Evolutionary conservation across 2,329 filamentous ascomycete genomes (phyloP).

Genomic region (Aspergillus pseudoviridinutans): DNA sequence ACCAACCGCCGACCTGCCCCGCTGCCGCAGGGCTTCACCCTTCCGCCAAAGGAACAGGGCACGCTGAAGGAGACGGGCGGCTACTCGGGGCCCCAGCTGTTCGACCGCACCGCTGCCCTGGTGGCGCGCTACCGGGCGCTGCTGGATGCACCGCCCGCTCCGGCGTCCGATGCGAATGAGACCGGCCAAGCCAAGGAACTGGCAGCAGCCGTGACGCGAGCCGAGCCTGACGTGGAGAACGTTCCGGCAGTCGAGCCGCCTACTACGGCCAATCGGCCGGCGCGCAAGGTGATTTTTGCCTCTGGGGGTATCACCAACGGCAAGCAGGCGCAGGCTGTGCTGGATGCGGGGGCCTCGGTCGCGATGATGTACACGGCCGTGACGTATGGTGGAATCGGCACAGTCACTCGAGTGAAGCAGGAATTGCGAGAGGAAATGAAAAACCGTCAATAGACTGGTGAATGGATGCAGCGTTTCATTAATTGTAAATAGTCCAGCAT

Average conservation of each 20-base stretch:
- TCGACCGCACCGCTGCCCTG: conserved; percentile 71
- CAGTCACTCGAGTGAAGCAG: conserved; percentile 51
- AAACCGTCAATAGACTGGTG: conserved; percentile 4
- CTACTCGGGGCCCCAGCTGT: conserved; percentile 87
- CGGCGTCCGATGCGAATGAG: conserved; percentile 6
- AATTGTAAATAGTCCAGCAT: neutral
- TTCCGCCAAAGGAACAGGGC: conserved; percentile 63
- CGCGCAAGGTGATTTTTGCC: conserved; percentile 81
- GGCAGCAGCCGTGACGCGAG: conserved; percentile 10
- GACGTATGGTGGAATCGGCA: conserved; percentile 61
- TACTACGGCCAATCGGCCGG: conserved; percentile 10
- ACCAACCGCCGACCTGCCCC: conserved; percentile 76
- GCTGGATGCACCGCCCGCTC: conserved; percentile 52
- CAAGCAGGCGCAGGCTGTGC: conserved; percentile 71
- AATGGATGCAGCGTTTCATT: neutral
- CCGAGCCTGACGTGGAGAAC: conserved; percentile 20
- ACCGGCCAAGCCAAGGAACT: conserved; percentile 9
- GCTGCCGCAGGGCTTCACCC: conserved; percentile 61
- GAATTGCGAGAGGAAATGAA: conserved; percentile 42
- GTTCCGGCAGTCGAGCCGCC: conserved; percentile 14
- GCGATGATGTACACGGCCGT: conserved; percentile 87
- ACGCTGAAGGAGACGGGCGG: conserved; percentile 76
- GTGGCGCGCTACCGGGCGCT: conserved; percentile 74
- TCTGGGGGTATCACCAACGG: conserved; percentile 91
- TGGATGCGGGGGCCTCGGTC: conserved; percentile 85